phyloP scores from a whole-genome alignment of 139 green algal species.

The Ostreobium quekettii region DNA sequence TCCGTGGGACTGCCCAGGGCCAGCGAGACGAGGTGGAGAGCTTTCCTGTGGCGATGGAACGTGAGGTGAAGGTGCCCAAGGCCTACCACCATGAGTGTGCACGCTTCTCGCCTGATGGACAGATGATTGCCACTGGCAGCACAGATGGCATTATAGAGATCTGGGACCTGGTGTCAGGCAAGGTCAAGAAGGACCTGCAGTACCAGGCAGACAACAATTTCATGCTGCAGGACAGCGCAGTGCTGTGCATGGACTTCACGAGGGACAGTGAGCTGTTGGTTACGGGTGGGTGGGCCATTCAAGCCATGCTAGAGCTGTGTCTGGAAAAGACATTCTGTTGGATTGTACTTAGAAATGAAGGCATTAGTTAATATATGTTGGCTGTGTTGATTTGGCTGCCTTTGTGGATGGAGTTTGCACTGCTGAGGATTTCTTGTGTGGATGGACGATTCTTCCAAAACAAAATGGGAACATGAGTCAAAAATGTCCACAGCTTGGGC shows the following conservation, averaged over 20 bases:
- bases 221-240: constrained; percentile 94
- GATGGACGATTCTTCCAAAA: no score
- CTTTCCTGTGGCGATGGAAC: constrained; percentile 50
- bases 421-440: no score
- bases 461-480: no score
- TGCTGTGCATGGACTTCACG: constrained; percentile 77
- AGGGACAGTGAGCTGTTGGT: constrained; percentile 81
- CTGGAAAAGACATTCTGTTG: no score
- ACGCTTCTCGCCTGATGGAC: constrained; percentile 80
- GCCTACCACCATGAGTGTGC: constrained; percentile 65
- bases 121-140: constrained; percentile 79
- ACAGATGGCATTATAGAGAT: constrained; percentile 97
- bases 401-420: no score
- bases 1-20: constrained; percentile 64
- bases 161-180: constrained; percentile 86
- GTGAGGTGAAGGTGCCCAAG: constrained; percentile 26
- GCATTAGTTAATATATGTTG: no score
- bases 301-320: no score
- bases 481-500: no score
- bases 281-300: constrained; percentile 56
- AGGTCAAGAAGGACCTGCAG: constrained; percentile 83
- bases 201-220: constrained; percentile 94
- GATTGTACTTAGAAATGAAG: no score
- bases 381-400: no score
- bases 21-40: constrained; percentile 81